Conservation (phyloP, 495 filamentous ascomycete genomes). For the Penicilliopsis zonata region DNA sequence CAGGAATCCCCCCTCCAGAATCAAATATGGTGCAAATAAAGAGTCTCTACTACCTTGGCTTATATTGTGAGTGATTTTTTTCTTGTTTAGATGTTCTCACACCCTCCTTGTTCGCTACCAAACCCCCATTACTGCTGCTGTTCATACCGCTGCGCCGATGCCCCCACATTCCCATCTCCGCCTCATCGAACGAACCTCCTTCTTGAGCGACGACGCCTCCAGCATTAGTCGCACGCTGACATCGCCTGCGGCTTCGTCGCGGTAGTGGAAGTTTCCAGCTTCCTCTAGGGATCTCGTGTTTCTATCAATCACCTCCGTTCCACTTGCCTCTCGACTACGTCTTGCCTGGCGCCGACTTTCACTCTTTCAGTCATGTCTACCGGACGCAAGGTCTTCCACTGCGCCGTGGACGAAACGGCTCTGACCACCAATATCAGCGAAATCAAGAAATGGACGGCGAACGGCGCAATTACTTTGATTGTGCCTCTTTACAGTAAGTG, state of each 20-base stretch:
- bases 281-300: conserved; percentile 13
- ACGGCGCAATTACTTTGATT: conserved; percentile 51
- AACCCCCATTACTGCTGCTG: conserved; percentile 4
- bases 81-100: conserved; percentile 1
- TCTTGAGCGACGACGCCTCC: conserved; percentile 9
- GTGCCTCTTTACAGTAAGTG: conserved; percentile 58
- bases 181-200: conserved; percentile 20
- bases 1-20: background rate
- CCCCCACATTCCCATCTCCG: conserved; percentile 25
- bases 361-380: conserved; percentile 25
- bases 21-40: conserved; percentile 34
- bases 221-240: conserved; percentile 17
- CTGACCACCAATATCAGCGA: conserved; percentile 56
- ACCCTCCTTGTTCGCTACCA: conserved; percentile 1
- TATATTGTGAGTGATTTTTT: conserved; percentile 21
- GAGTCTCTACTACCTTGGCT: conserved; percentile 13
- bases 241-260: conserved; percentile 16
- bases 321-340: background rate
- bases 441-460: conserved; percentile 56
- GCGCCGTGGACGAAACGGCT: conserved; percentile 63
- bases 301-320: background rate
- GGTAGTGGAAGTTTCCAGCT: conserved; percentile 20
- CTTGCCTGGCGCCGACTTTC: conserved; percentile 2
- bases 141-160: conserved; percentile 6
- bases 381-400: conserved; percentile 54